A percentile compares a stretch with the other conserved stretches of the same genome.
These are phyloP conservation scores for Aspergillus ochraceus DNA, from an alignment of 2,329 filamentous ascomycete genomes.

Conservation along the genomic window DNA sequence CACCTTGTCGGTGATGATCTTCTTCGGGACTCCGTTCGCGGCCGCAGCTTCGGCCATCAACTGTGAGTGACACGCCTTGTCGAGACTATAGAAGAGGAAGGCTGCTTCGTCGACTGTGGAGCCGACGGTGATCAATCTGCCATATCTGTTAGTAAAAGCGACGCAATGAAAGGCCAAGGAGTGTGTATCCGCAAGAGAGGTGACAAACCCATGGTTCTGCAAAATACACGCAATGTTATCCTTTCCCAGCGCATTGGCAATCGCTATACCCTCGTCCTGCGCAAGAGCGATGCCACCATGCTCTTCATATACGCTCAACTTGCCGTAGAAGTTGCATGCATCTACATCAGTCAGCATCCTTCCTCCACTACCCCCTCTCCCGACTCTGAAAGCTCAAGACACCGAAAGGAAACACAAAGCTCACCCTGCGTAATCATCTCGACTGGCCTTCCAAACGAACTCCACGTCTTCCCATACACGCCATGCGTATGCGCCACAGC, in stretches of 20 bases:
- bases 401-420: too few relatives aligned
- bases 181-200: not conserved
- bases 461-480: constrained; percentile 62
- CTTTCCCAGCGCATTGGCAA: constrained; percentile 39
- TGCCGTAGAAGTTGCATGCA: constrained; percentile 41
- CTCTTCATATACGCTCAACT: constrained; percentile 39
- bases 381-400: too few relatives aligned
- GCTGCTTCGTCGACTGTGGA: constrained; percentile 43
- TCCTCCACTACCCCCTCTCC: too few relatives aligned
- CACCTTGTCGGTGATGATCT: constrained; percentile 33
- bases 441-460: constrained; percentile 58
- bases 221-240: constrained; percentile 44
- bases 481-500: constrained; percentile 61
- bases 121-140: constrained; percentile 41
- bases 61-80: constrained; percentile 43
- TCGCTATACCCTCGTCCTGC: constrained; percentile 40
- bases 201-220: constrained; percentile 41
- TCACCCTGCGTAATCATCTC: constrained; percentile 62
- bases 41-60: constrained; percentile 43
- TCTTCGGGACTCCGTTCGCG: constrained; percentile 39
- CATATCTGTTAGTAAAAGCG: not conserved
- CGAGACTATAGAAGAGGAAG: constrained; percentile 41
- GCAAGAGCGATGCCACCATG: constrained; percentile 44
- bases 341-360: constrained; percentile 20
- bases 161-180: constrained; percentile 14